Evolutionary conservation across 345 rosid genomes (phyloP).

Genomic region (Psidium guajava): DNA sequence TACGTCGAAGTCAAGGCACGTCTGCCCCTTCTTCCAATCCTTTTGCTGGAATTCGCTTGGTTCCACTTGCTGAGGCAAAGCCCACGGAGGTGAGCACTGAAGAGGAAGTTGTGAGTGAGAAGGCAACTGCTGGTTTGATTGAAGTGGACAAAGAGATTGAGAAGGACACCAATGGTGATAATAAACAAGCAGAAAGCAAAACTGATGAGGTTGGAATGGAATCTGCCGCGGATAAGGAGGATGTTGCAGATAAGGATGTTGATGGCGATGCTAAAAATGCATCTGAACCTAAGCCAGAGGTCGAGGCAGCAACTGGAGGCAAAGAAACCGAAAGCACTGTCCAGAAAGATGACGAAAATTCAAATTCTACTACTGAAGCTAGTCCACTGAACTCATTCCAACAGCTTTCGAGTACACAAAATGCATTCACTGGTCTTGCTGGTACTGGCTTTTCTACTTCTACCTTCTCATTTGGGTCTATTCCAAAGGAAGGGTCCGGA

Average conservation of each 20-base stretch:
- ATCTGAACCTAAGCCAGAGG: slow-evolving; percentile 19
- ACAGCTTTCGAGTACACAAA: slow-evolving; percentile 89
- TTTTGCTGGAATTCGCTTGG: slow-evolving; percentile 67
- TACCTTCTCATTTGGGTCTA: slow-evolving; percentile 58
- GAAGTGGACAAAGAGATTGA: neutral
- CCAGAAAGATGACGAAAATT: slow-evolving; percentile 26
- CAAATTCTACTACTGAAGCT: slow-evolving; percentile 34
- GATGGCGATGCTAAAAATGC: slow-evolving; percentile 21
- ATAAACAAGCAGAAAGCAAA: slow-evolving; percentile 3
- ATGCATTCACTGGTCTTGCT: slow-evolving; percentile 90
- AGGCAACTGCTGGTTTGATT: neutral
- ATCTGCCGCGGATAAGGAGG: slow-evolving; percentile 5
- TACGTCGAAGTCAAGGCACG: slow-evolving; percentile 46
- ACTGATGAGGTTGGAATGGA: slow-evolving; percentile 15
- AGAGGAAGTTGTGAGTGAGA: neutral
- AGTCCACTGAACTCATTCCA: slow-evolving; percentile 65
- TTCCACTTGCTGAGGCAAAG: slow-evolving; percentile 24
- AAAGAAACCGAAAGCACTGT: slow-evolving; percentile 25
- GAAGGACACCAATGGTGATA: slow-evolving; percentile 2
- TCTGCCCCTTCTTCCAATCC: slow-evolving; percentile 59
- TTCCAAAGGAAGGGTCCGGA: slow-evolving; percentile 43
- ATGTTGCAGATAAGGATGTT: slow-evolving; percentile 11
- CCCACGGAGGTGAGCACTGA: slow-evolving; percentile 1
- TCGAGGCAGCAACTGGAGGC: slow-evolving; percentile 18
- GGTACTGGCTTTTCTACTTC: slow-evolving; percentile 73